Percentiles rank a stretch among this genome's conserved stretches.
Conservation (phyloP, 345 rosid species). For the Limnanthes douglasii region DNA sequence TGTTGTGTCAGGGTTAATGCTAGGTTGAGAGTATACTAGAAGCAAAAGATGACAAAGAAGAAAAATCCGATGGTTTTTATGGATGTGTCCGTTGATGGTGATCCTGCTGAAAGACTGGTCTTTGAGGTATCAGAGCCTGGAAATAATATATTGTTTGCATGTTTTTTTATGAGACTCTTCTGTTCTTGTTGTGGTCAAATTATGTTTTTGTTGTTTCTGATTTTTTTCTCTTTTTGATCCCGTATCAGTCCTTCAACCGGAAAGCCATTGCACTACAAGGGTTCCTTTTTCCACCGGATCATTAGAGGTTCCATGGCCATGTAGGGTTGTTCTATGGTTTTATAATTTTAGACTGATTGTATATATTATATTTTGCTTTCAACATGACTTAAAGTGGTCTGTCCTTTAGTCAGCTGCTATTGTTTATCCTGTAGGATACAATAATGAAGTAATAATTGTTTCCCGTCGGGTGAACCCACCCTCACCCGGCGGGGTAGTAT, state of each 20-base stretch:
- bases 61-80: conserved; percentile 63
- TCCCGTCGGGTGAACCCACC: too few species aligned
- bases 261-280: conserved; percentile 84
- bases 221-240: conserved; percentile 37
- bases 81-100: conserved; percentile 91
- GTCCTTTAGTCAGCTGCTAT: conserved; percentile 68
- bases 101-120: conserved; percentile 82
- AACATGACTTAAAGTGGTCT: conserved; percentile 49
- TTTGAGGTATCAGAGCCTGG: conserved; percentile 67
- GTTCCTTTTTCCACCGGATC: conserved; percentile 83
- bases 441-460: too few species aligned
- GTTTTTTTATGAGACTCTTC: too few species aligned
- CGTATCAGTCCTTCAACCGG: conserved; percentile 68
- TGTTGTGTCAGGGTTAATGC: conserved; percentile 8
- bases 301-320: conserved; percentile 81
- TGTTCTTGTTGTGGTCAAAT: conserved; percentile 1
- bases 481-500: too few species aligned
- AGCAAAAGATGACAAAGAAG: conserved; percentile 43
- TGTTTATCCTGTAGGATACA: conserved; percentile 98
- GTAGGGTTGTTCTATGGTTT: conserved; percentile 53
- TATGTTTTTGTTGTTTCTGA: too few species aligned
- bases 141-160: too few species aligned
- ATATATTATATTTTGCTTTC: conserved; percentile 19
- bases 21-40: conserved; percentile 20
- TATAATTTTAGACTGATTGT: conserved; percentile 3